These are phyloP conservation scores for Chrysopogon serrulatus DNA, from an alignment of 176 grass and related monocot species.

Conservation along the genomic window DNA sequence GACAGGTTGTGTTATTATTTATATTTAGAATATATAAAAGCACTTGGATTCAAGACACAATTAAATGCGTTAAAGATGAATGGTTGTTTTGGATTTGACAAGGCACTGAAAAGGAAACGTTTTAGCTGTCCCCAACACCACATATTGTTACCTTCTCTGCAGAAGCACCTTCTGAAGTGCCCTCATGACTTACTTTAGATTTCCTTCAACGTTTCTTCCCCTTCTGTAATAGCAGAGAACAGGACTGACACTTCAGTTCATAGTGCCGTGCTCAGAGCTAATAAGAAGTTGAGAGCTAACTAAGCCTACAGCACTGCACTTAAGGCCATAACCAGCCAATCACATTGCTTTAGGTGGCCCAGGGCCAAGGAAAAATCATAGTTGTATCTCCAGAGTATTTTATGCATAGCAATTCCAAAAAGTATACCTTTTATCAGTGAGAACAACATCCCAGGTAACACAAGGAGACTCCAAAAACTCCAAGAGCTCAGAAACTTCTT, in stretches of 20 bases:
- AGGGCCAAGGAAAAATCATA: not conserved
- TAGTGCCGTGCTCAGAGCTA: not conserved
- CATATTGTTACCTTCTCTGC: slow-evolving; percentile 46
- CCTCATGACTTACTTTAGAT: slow-evolving; percentile 39
- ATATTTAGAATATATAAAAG: not conserved
- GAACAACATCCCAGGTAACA: slow-evolving; percentile 80
- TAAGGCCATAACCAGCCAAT: not conserved
- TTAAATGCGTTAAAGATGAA: not conserved
- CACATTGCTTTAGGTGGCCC: not conserved
- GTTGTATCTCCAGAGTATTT: not conserved
- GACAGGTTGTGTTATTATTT: not conserved
- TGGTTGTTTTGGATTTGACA: not conserved
- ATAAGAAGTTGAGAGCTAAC: not conserved
- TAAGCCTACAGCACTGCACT: not conserved
- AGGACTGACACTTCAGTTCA: not conserved
- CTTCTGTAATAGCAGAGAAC: slow-evolving; percentile 40
- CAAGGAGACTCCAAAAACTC: slow-evolving; percentile 94
- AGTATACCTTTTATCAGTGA: slow-evolving; percentile 48
- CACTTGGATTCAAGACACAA: not conserved
- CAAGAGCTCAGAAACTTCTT: slow-evolving; percentile 79
- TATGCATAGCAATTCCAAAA: not conserved
- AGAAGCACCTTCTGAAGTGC: slow-evolving; percentile 41
- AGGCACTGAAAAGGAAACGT: not conserved
- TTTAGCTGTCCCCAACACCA: not conserved
- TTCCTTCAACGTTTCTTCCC: slow-evolving; percentile 52